Evolutionary conservation across 257 asterid genomes (phyloP).

Genomic region (Lavandula angustifolia): DNA sequence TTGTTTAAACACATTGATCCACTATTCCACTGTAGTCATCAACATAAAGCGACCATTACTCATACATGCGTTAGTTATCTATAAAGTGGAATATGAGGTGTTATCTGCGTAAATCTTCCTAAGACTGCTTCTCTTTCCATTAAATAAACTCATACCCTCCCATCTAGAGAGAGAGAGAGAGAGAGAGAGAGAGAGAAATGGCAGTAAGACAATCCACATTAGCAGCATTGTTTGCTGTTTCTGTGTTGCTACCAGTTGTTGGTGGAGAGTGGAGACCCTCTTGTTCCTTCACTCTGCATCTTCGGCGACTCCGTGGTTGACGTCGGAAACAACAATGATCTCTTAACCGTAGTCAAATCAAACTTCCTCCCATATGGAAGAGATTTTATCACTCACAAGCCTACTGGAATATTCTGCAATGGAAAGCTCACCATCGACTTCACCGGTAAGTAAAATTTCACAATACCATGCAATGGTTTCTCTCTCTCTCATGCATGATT

Average conservation of each 20-base stretch:
- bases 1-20: no score
- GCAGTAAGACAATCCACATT: conserved; percentile 27
- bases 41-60: no score
- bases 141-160: not conserved
- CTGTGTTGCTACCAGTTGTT: conserved; percentile 28
- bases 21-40: no score
- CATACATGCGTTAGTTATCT: no score
- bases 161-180: not conserved
- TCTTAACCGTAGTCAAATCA: conserved; percentile 69
- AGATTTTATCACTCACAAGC: conserved; percentile 61
- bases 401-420: conserved; percentile 91
- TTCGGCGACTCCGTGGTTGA: conserved; percentile 91
- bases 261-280: conserved; percentile 58
- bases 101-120: not conserved
- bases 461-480: not conserved
- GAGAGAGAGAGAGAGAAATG: conserved; percentile 30
- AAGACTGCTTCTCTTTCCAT: not conserved
- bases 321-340: conserved; percentile 72
- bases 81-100: no score
- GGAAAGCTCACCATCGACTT: conserved; percentile 88
- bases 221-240: conserved; percentile 31
- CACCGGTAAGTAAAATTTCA: conserved; percentile 49
- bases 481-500: not conserved
- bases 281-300: conserved; percentile 75
- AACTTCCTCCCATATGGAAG: conserved; percentile 91